Evolutionary conservation across 176 grass and related monocot species (phyloP), one percentile per base, ranked within the genome.

Genomic region (Tillandsia leiboldiana): DNA sequence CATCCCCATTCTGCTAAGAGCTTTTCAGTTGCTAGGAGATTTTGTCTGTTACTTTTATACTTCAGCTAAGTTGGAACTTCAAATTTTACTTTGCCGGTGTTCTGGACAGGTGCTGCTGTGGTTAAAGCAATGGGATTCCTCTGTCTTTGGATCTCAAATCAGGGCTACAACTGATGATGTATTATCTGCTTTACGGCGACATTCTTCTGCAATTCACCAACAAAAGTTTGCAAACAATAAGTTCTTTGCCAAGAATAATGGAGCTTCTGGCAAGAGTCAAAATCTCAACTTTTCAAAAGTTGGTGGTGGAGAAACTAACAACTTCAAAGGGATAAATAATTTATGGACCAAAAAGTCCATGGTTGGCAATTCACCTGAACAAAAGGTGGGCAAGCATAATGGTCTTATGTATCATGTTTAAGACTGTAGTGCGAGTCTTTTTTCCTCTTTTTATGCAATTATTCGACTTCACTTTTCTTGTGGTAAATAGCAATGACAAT

Each of bases 111-210:
- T 91, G 57, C 94, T 97, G 73, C 62, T 90, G 12, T 97, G 94
- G 94, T 62, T 97, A 77, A 97, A 97, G 66, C 89, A 92, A 65
- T 97, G 94, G 94, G 94, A 97, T 81, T 87, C 89, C 29, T 83
- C 70, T 85, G 94, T 92, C 51, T 97, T 97, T 79, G 94, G 94
- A 15, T 92, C 86, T 69, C 86, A 92, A 72, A 76, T 92, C 63
- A 85, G 84, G 23, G 53, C 86, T 68, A 97, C 94, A 27, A 73
- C 73, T 76, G 86, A 92, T 81, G 84, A 87, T 69, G 84, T 92
- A 57, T 89, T 97, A 62, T 92, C 84, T 67, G 73, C 94, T 58
- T 73, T 97, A 50, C 77, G 84, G 53, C 82, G 57, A 24, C 89
- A 90, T 78, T 92, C 89, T 90, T 87, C 84, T 74, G 57, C 68